Conservation (phyloP, 2,329 filamentous ascomycete genomes). For the Verticillium klebahnii region DNA sequence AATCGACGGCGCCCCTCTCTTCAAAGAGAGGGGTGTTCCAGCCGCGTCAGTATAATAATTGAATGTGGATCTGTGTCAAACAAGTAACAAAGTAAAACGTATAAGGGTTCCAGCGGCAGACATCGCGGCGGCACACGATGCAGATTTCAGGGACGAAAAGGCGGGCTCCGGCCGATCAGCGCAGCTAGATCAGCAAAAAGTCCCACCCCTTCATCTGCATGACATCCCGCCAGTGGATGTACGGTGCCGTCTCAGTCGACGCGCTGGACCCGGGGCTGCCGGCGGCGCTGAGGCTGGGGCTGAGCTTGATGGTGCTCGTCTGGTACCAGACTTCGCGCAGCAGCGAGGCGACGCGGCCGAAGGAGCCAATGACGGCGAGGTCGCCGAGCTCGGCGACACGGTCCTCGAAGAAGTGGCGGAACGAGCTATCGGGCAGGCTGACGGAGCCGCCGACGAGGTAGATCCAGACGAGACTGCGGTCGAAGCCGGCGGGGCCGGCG, state of each 20-base stretch:
- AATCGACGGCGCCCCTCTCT: neutral
- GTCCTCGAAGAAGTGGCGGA: conserved; percentile 74
- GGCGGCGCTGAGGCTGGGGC: conserved; percentile 25
- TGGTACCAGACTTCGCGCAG: conserved; percentile 82
- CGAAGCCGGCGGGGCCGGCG: conserved; percentile 74
- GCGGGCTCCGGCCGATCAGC: neutral
- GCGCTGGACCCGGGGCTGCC: conserved; percentile 28
- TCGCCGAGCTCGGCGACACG: conserved; percentile 73
- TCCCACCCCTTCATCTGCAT: conserved; percentile 92
- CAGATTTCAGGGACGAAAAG: neutral
- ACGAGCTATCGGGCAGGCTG: conserved; percentile 65
- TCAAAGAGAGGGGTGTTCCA: neutral
- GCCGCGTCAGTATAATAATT: conserved; percentile 11
- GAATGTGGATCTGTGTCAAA: conserved; percentile 14
- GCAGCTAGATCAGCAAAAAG: conserved; percentile 72
- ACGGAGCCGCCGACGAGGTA: conserved; percentile 82
- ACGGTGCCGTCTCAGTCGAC: conserved; percentile 32
- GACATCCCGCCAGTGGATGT: conserved; percentile 90
- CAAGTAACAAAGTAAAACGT: conserved; percentile 13
- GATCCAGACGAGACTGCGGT: conserved; percentile 90
- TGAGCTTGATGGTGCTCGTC: conserved; percentile 51
- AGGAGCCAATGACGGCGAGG: conserved; percentile 73
- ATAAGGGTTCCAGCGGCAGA: conserved; percentile 14
- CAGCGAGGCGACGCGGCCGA: conserved; percentile 75
- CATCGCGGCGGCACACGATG: neutral